A percentile compares a stretch with the other conserved stretches of the same genome.
Evolutionary conservation across 352 stramenopile species (phyloP).

Genomic region (Globisporangium acanthophoron): DNA sequence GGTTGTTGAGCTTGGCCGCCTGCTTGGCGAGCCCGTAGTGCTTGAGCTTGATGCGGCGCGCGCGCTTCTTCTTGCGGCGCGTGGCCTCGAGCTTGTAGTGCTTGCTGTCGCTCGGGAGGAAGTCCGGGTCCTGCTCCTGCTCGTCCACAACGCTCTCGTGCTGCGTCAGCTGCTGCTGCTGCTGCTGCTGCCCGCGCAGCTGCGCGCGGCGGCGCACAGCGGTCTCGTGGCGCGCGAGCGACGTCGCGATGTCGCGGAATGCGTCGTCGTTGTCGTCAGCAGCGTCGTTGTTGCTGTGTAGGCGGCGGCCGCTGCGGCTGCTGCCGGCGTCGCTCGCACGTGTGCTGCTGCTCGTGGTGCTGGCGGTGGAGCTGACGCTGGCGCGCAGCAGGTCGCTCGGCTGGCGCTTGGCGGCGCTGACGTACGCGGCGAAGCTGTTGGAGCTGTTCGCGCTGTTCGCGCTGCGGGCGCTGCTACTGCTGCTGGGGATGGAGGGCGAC

Average conservation of each 20-base stretch:
- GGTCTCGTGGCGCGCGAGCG: conserved; percentile 15
- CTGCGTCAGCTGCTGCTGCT: conserved; percentile 3
- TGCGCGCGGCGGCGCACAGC: conserved; percentile 9
- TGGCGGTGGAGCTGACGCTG: conserved; percentile 13
- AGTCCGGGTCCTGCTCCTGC: conserved; percentile 12
- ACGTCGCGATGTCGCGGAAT: conserved; percentile 7
- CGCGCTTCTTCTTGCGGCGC: conserved; percentile 14
- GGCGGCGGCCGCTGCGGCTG: not conserved
- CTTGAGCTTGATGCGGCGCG: conserved; percentile 17
- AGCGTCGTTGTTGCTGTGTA: not conserved
- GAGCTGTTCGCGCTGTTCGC: no score
- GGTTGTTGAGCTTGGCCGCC: conserved; percentile 27
- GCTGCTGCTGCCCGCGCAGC: not conserved
- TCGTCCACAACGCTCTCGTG: not conserved
- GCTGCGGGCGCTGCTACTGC: not conserved
- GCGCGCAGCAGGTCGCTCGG: conserved; percentile 8
- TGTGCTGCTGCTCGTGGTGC: conserved; percentile 17
- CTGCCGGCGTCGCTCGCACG: conserved; percentile 9
- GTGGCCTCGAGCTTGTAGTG: conserved; percentile 10
- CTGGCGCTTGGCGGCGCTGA: conserved; percentile 9
- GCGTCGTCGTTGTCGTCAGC: conserved; percentile 1
- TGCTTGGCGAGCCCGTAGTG: conserved; percentile 17
- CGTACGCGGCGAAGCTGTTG: conserved; percentile 8
- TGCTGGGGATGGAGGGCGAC: not conserved
- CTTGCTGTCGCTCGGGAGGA: conserved; percentile 15